Evolutionary conservation across 2,329 filamentous ascomycete genomes (phyloP).

Genomic region (Torrubiellomyces zombiae): DNA sequence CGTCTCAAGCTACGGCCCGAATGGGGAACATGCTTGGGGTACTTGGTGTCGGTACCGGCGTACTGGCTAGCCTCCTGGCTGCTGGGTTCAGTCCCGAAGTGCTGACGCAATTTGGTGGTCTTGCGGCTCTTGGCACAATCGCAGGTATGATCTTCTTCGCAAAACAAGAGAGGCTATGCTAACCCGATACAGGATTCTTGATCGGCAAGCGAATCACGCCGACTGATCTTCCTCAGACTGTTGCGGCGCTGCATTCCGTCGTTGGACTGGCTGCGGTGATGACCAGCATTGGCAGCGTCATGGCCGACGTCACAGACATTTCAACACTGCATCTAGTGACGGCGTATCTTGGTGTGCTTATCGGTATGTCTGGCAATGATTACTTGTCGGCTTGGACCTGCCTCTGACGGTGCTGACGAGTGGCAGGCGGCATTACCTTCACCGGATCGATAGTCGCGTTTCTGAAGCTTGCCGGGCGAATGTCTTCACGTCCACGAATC

Average conservation of each 20-base stretch:
- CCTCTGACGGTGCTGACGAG: background rate
- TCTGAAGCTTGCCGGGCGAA: conserved; percentile 66
- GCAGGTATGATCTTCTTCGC: conserved; percentile 23
- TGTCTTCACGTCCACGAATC: conserved; percentile 60
- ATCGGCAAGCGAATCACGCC: conserved; percentile 80
- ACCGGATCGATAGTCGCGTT: conserved; percentile 84
- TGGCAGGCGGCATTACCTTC: conserved; percentile 60
- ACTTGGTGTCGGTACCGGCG: conserved; percentile 66
- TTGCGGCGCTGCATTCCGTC: conserved; percentile 77
- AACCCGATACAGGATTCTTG: conserved; percentile 35
- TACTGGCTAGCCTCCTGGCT: conserved; percentile 66
- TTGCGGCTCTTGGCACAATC: conserved; percentile 56
- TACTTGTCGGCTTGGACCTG: background rate
- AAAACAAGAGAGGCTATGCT: too few relatives aligned
- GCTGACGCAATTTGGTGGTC: conserved; percentile 59
- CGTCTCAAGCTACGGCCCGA: conserved; percentile 67
- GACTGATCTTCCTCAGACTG: conserved; percentile 75
- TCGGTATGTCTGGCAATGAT: too few relatives aligned
- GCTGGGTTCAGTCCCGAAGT: conserved; percentile 69
- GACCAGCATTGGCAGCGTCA: conserved; percentile 75
- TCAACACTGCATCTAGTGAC: conserved; percentile 72
- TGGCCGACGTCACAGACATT: conserved; percentile 53
- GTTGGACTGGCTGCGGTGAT: conserved; percentile 78
- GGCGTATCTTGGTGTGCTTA: conserved; percentile 72
- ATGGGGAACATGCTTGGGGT: conserved; percentile 79